A percentile compares a stretch with the other conserved stretches of the same genome.
These are phyloP conservation scores for Plectosphaerella sp. DNA, from an alignment of 2,329 filamentous ascomycete genomes.

Conservation along the genomic window DNA sequence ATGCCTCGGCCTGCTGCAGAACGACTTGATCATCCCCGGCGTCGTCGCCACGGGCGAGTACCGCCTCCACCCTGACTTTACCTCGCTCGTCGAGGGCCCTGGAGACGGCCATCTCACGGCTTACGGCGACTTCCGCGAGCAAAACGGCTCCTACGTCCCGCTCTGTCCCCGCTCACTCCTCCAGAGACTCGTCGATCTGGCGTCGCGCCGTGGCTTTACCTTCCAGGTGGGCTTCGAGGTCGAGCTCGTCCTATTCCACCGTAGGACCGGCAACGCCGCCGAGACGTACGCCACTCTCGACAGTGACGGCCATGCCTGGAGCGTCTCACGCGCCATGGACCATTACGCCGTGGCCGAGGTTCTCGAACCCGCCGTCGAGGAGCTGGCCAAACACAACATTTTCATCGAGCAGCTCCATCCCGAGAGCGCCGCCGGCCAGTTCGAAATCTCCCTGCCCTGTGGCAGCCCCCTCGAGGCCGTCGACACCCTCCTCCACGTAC, in stretches of 20 bases:
- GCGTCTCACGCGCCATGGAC: slow-evolving; percentile 58
- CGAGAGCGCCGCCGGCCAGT: slow-evolving; percentile 70
- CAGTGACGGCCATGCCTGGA: slow-evolving; percentile 68
- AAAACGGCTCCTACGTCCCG: slow-evolving; percentile 41
- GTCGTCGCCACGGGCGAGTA: slow-evolving; percentile 60
- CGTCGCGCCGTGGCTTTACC: slow-evolving; percentile 46
- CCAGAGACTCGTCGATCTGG: slow-evolving; percentile 44
- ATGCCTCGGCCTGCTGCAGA: slow-evolving; percentile 62
- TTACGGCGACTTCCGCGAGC: slow-evolving; percentile 60
- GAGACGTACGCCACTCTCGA: slow-evolving; percentile 38
- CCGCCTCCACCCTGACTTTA: slow-evolving; percentile 60
- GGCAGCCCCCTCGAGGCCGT: slow-evolving; percentile 61
- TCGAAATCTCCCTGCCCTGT: slow-evolving; percentile 68
- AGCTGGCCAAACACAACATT: slow-evolving; percentile 58
- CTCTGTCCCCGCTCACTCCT: slow-evolving; percentile 66
- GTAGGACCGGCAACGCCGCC: slow-evolving; percentile 22
- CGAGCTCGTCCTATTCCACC: slow-evolving; percentile 68
- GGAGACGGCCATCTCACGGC: slow-evolving; percentile 59
- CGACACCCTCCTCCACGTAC: slow-evolving; percentile 66
- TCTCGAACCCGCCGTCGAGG: slow-evolving; percentile 60
- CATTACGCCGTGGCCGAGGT: slow-evolving; percentile 51
- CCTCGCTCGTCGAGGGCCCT: slow-evolving; percentile 55
- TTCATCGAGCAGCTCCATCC: slow-evolving; percentile 69
- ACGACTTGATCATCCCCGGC: slow-evolving; percentile 53
- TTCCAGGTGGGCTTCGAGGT: slow-evolving; percentile 77